Base-by-base conservation (phyloP, 208 protist genomes). In the Trypanosoma rangeli region DNA sequence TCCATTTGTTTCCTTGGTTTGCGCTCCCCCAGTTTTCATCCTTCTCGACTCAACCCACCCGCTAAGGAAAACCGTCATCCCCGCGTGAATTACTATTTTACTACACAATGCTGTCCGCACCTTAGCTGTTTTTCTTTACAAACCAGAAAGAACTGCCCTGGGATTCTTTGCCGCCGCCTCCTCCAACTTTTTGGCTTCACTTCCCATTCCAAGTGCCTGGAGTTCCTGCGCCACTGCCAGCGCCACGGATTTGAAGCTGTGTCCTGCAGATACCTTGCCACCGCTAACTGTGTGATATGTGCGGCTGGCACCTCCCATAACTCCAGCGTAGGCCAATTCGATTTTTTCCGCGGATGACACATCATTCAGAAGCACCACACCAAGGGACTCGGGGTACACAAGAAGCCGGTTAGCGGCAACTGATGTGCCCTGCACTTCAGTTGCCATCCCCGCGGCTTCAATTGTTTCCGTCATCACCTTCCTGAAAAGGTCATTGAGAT, bases 191-290 rank as follows among this genome's bases (percentile, higher is more conserved):
- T 68, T 64, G 10, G 90, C 87, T 78, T 95, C 90, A 13, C 70
- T 73, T 64, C 55, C 69, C 76, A 95, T 75, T 46, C 87, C 90
- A 49, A 93, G 62, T 16, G 48, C 66, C 59, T 79, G 85, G 22
- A 95, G 86, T 70, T 86, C 80, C 70, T 79, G 73, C 35, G 84
- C 85, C 31, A 93, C 69, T 2, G 87, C 90, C 57, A 78, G 67
- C 5, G 87, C 90, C 13, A 95, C 74, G 3, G 83, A 85, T 61
- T 86, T 86, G 79, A 80, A 86, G 69, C 90, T 92, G 84, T 92
- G 80, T 1, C 87, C 90, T 16, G 83, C 90, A 54, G 77, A 74
- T 26, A 93, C 73, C 59, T 73, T 82, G 53, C 63, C 74, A n/a
- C 85, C 89, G 15, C 72, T 58, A 20, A 75, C 77, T 46, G 86